These are phyloP conservation scores for Hericium erinaceus DNA, from an alignment of 768 basidiomycete genomes.

Conservation along the genomic window DNA sequence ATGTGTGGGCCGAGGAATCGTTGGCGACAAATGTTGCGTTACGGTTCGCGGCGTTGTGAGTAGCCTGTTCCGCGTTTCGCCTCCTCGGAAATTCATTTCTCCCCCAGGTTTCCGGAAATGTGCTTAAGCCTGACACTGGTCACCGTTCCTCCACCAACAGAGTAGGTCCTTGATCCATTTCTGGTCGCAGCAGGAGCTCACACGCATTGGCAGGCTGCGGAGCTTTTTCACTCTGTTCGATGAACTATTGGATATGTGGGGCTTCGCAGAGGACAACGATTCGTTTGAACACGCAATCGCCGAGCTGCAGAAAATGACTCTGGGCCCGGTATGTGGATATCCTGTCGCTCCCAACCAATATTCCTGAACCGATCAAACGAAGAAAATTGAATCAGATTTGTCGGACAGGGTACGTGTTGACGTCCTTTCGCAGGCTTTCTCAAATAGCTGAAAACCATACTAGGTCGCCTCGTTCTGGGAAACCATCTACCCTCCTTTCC, in stretches of 20 bases:
- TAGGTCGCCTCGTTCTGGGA: constrained; percentile 66
- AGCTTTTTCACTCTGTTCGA: constrained; percentile 54
- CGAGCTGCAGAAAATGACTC: constrained; percentile 46
- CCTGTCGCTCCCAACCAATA: too few relatives aligned
- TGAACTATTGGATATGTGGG: constrained; percentile 54
- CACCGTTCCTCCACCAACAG: constrained; percentile 57
- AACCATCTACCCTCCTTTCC: constrained; percentile 41
- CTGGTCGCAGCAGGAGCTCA: neutral
- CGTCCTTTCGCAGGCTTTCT: neutral
- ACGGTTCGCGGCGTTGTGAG: constrained; percentile 59
- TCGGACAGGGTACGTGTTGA: neutral
- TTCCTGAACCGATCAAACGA: too few relatives aligned
- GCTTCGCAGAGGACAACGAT: constrained; percentile 57
- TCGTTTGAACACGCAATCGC: constrained; percentile 56
- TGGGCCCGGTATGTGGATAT: constrained; percentile 40
- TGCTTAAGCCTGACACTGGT: constrained; percentile 59
- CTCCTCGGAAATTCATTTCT: neutral
- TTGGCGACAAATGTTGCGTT: constrained; percentile 39
- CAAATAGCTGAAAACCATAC: neutral
- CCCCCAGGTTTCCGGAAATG: constrained; percentile 58
- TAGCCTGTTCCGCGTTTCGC: constrained; percentile 4
- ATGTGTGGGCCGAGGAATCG: constrained; percentile 44
- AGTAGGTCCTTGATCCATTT: constrained; percentile 34
- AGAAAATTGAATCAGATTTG: neutral
- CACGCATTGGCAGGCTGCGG: constrained; percentile 34